Conservation (phyloP, 2,329 filamentous ascomycete genomes). For the Incumbomyces delicatus region DNA sequence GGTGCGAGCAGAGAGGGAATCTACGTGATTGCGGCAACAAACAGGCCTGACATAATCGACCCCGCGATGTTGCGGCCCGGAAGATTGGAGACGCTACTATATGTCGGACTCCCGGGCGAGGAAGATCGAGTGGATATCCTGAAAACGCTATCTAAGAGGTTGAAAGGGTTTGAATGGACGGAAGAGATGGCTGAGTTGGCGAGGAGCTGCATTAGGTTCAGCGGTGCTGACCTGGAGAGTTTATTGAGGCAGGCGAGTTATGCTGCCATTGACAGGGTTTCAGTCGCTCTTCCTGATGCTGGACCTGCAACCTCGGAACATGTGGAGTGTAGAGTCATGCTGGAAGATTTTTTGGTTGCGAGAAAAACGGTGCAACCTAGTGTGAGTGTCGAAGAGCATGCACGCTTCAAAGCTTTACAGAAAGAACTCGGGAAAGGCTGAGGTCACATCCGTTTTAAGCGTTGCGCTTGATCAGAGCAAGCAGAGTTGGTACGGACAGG, state of each 20-base stretch:
- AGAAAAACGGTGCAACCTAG: slow-evolving; percentile 16
- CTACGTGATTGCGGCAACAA: slow-evolving; percentile 90
- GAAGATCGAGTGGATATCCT: slow-evolving; percentile 80
- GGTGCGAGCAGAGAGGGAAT: slow-evolving; percentile 66
- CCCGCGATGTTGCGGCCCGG: slow-evolving; percentile 88
- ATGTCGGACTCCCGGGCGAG: slow-evolving; percentile 72
- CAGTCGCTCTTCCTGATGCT: slow-evolving; percentile 26
- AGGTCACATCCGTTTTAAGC: neutral
- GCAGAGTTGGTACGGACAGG: too few relatives aligned
- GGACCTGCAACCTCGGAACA: slow-evolving; percentile 34
- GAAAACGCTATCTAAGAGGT: slow-evolving; percentile 49
- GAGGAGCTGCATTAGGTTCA: slow-evolving; percentile 66
- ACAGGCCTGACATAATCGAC: slow-evolving; percentile 93
- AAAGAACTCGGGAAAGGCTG: slow-evolving; percentile 35
- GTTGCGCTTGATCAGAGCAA: too few relatives aligned
- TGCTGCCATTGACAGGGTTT: slow-evolving; percentile 38
- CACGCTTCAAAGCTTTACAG: slow-evolving; percentile 47
- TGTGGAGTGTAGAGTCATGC: slow-evolving; percentile 11
- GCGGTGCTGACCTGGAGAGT: slow-evolving; percentile 55
- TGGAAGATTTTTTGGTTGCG: slow-evolving; percentile 16
- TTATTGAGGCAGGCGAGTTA: slow-evolving; percentile 51
- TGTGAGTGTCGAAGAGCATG: slow-evolving; percentile 46
- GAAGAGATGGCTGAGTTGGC: slow-evolving; percentile 56
- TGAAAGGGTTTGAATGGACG: slow-evolving; percentile 40
- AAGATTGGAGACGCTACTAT: slow-evolving; percentile 76